Percentiles rank a stretch among this genome's conserved stretches.
Evolutionary conservation across 2,329 filamentous ascomycete species (phyloP).

Genomic region (Fusarium paranaense): DNA sequence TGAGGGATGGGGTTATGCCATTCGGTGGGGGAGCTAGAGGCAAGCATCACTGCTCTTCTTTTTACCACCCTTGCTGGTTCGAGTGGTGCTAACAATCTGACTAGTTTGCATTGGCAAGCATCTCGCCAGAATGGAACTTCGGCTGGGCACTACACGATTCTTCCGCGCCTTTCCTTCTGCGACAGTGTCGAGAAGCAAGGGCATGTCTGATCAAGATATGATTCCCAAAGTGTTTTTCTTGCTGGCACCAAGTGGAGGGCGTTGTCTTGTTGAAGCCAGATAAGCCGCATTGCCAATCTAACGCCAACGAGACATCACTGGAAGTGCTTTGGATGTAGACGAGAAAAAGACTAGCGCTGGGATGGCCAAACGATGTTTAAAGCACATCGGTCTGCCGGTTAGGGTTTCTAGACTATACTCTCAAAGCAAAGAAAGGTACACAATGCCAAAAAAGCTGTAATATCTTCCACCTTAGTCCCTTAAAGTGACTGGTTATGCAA

Average conservation of each 20-base stretch:
- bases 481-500: too few species aligned
- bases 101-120: neutral
- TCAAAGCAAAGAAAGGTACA: too few species aligned
- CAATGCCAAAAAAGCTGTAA: too few species aligned
- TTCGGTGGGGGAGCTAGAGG: neutral
- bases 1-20: neutral
- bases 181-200: neutral
- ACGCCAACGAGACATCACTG: neutral
- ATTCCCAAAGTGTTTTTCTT: neutral
- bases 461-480: too few species aligned
- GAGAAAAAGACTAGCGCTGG: too few species aligned
- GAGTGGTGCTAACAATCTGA: neutral
- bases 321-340: neutral
- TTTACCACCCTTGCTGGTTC: neutral
- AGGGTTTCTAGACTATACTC: too few species aligned
- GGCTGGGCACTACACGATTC: neutral
- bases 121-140: constrained; percentile 1
- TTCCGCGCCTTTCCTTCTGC: neutral
- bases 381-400: too few species aligned
- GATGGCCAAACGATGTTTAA: too few species aligned
- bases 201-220: neutral
- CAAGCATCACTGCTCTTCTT: neutral
- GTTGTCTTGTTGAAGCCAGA: neutral
- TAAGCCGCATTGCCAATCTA: neutral
- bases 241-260: neutral